These are phyloP conservation scores for Lactarius sp. DNA, from an alignment of 768 basidiomycete species.

Conservation along the genomic window DNA sequence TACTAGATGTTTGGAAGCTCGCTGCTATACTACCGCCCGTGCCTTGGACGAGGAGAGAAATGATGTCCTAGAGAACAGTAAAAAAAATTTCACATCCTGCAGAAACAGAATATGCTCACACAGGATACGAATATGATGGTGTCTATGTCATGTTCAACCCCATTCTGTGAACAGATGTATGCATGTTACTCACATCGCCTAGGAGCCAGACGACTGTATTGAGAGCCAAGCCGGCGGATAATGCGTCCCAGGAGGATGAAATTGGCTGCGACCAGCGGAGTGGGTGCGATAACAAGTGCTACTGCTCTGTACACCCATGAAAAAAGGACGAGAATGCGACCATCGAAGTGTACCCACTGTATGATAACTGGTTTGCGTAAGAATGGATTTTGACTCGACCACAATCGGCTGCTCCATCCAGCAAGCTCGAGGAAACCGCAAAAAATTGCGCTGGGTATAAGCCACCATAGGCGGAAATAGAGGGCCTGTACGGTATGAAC, in stretches of 20 bases:
- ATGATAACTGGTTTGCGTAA: slow-evolving; percentile 12
- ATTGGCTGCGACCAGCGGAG: slow-evolving; percentile 24
- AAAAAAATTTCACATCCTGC: not conserved
- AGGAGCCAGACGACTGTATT: slow-evolving; percentile 23
- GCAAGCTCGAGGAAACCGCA: slow-evolving; percentile 14
- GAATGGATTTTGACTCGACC: slow-evolving; percentile 19
- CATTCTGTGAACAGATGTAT: not conserved
- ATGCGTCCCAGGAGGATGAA: slow-evolving; percentile 23
- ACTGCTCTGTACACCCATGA: slow-evolving; percentile 5
- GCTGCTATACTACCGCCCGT: slow-evolving; percentile 18
- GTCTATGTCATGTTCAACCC: slow-evolving; percentile 9
- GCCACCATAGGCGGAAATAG: slow-evolving; percentile 31
- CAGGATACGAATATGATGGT: slow-evolving; percentile 17
- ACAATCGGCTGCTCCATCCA: slow-evolving; percentile 21
- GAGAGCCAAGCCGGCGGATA: slow-evolving; percentile 17
- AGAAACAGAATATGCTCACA: not conserved
- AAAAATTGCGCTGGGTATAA: slow-evolving; percentile 22
- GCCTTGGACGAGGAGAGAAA: slow-evolving; percentile 19
- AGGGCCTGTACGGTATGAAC: slow-evolving; percentile 19
- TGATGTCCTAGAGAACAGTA: slow-evolving; percentile 12
- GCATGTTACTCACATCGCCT: slow-evolving; percentile 14
- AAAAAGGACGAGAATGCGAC: not conserved
- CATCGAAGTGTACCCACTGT: slow-evolving; percentile 14
- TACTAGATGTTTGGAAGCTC: not conserved
- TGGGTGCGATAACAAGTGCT: slow-evolving; percentile 20